Base-by-base conservation (phyloP, 1,284 basidiomycete species). In the Ceratobasidium sp. region DNA sequence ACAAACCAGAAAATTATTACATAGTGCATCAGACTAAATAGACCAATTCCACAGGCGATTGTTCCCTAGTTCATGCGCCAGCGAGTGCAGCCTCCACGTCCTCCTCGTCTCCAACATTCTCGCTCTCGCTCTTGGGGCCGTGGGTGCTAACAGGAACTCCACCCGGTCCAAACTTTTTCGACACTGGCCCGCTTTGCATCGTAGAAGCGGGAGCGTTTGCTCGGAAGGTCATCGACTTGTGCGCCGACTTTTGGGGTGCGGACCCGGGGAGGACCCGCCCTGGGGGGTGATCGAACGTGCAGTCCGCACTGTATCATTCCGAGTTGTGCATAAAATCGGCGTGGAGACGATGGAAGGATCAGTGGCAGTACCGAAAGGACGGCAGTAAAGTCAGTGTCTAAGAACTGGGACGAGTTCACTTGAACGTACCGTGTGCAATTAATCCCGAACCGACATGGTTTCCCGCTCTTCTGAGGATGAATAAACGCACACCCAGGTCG, bases 241-340 rank as follows among this genome's bases (percentile, higher is more conserved):
- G 62, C 2, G 62, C 11, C 25, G 62, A n/a, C 36, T 66, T 66
- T 64, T 39, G 59, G 13, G 52, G 52, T 44, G 52, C 33, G 19
- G 62, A 44, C 1, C 84, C 82, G 1, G 90, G 90, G 2, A 91
- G 80, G 6, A 89, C 88, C 11, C 90, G 87, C 7, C 87, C 88
- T 58, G 89, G 86, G 0, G 91, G 91, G 74, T 93, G 91, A 73
- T 89, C 85, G 81, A 86, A 93, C 4, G 84, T 78, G 75, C 91
- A 93, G 54, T 83, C 81, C 14, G 86, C 84, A 57, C 46, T 41
- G 42, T 21, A 14, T 46, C 6, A 6, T 6, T 21, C 6, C 7
- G 16, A 46, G 16, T 23, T 6, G n/a, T n/a, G n/a, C n/a, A n/a
- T n/a, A n/a, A n/a, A n/a, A n/a, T n/a, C n/a, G n/a, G n/a, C n/a